A percentile compares a stretch with the other conserved stretches of the same genome.
These are phyloP conservation scores for Penicillium sp. DNA, from an alignment of 2,329 filamentous ascomycete species.

Conservation along the genomic window DNA sequence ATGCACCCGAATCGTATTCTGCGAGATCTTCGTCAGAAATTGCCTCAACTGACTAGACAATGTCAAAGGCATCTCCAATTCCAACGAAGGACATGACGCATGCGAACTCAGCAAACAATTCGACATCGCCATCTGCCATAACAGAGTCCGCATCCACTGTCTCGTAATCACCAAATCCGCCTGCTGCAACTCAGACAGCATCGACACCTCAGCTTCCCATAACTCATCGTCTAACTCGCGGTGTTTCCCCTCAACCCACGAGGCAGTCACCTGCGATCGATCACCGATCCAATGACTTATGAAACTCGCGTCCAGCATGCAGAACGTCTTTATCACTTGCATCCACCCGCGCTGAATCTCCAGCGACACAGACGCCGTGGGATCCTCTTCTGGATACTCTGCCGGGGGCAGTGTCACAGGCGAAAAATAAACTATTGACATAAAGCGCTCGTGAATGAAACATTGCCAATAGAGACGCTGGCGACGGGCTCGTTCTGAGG, in stretches of 20 bases:
- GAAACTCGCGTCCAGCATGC: constrained; percentile 47
- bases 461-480: constrained; percentile 59
- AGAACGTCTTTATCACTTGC: constrained; percentile 49
- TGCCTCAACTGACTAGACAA: constrained; percentile 47
- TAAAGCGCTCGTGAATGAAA: constrained; percentile 59
- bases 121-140: constrained; percentile 54
- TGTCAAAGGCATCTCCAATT: constrained; percentile 48
- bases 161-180: constrained; percentile 53
- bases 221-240: constrained; percentile 44
- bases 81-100: constrained; percentile 31
- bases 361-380: constrained; percentile 21
- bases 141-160: constrained; percentile 52
- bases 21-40: constrained; percentile 44
- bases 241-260: constrained; percentile 51
- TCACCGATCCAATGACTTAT: constrained; percentile 48
- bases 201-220: constrained; percentile 41
- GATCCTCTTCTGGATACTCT: constrained; percentile 43
- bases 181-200: constrained; percentile 46
- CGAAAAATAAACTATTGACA: constrained; percentile 54
- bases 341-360: constrained; percentile 47
- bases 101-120: constrained; percentile 45
- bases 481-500: constrained; percentile 43
- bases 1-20: constrained; percentile 55
- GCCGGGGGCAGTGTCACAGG: constrained; percentile 43
- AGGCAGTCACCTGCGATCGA: constrained; percentile 38